Evolutionary conservation across 192 early-diverging fungal species (phyloP), one percentile per base, ranked within the genome.

Genomic region (Backusella circina): DNA sequence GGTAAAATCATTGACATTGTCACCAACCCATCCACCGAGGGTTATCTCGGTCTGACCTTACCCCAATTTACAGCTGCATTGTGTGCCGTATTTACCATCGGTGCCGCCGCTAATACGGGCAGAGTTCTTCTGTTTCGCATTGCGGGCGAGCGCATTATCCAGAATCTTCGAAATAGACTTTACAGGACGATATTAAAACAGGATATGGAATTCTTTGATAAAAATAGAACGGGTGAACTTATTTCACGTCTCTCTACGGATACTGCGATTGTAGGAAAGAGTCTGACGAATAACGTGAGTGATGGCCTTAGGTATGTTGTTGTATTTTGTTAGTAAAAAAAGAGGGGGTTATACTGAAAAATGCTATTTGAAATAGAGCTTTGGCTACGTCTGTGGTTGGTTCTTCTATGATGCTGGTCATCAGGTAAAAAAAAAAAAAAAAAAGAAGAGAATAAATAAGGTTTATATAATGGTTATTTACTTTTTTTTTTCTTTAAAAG

Each of bases 141-240:
- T 18, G 82, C 87, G 5, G 92, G 91, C 38, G 93, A 94, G 74
- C 71, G 85, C n/a, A 85, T 96, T 50, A 96, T 93, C 4, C 85
- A 83, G 65, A 77, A 84, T 2, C 78, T 93, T 13, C 89, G 94
- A 26, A 86, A 88, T 67, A 77, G 82, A 47, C 75, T 84, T 1
- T 96, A 94, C 83, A 71, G 78, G 0, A 84, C 91, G 21, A 91
- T 98, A 69, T 74, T 97, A 67, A 83, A 87, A n/a, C 96, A 98
- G 80, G 93, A 97, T 32, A 93, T 96, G 73, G 92, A 82, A 3
- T 98, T 90, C 85, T 98, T 96, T 81, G 96, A 98, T 71, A 84
- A 85, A 72, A 93, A 93, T 77, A 84, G 88, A 72, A 91, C 90
- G 1, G 94, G 94, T 41, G 94, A 94, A 70, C 86, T 97, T 28